Evolutionary conservation across 31 red algal species (phyloP), one percentile per base, ranked within the genome.

Genomic region (Asparagopsis taxiformis): DNA sequence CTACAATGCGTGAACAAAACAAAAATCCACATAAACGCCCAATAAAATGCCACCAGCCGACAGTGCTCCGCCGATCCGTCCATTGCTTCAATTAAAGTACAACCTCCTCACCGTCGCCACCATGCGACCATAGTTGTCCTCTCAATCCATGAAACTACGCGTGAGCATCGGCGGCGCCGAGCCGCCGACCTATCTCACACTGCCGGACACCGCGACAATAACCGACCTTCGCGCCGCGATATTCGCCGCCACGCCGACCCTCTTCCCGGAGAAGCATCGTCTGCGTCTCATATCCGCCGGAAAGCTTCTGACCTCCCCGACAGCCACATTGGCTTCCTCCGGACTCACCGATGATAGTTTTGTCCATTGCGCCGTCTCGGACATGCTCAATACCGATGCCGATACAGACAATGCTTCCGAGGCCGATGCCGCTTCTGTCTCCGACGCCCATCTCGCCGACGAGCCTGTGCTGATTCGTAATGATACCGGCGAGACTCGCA

Each of bases 1-100:
- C 39, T 99, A 82, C 79, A 57, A 92, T 49, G 88, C 86, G 25
- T 97, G 56, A 76, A n/a, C n/a, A n/a, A n/a, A n/a, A n/a, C n/a
- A n/a, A n/a, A n/a, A n/a, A n/a, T n/a, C n/a, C n/a, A n/a, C n/a
- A n/a, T n/a, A n/a, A n/a, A n/a, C n/a, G n/a, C n/a, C n/a, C n/a
- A n/a, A n/a, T n/a, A n/a, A n/a, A n/a, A n/a, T n/a, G n/a, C n/a
- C n/a, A n/a, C n/a, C n/a, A n/a, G n/a, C n/a, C n/a, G n/a, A n/a
- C n/a, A n/a, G n/a, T n/a, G n/a, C n/a, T n/a, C n/a, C n/a, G n/a
- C n/a, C n/a, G n/a, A n/a, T n/a, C n/a, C n/a, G n/a, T n/a, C n/a
- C n/a, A n/a, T n/a, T n/a, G n/a, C n/a, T n/a, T n/a, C 41, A 46
- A 46, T 46, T 46, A 46, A 46, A 46, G 41, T 13, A 6, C 41